Evolutionary conservation across 805 yeast genomes (phyloP).

Genomic region (Barnettozyma wickerhamii): DNA sequence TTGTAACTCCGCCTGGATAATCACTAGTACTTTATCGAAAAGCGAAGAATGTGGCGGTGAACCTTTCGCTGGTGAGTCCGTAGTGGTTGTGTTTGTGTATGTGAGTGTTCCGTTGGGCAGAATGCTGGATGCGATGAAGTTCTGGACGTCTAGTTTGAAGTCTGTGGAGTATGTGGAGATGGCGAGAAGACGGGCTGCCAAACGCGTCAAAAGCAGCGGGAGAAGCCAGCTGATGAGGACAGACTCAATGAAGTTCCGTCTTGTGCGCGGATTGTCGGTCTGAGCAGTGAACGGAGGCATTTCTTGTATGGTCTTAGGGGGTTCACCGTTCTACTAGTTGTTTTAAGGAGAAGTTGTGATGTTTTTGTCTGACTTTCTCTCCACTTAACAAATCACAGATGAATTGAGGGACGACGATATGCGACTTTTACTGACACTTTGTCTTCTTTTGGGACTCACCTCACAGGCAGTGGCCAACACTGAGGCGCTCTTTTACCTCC

Average conservation of each 20-base stretch:
- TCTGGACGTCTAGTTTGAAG: not conserved
- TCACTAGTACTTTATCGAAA: not conserved
- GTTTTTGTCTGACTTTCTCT: too few species aligned
- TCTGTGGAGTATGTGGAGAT: not conserved
- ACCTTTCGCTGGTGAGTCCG: not conserved
- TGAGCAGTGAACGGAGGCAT: not conserved
- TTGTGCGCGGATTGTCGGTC: slow-evolving; percentile 1
- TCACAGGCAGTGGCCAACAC: slow-evolving; percentile 14
- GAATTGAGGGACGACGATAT: too few species aligned
- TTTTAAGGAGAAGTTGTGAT: too few species aligned
- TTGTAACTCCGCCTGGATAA: not conserved
- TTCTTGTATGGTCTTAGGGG: too few species aligned
- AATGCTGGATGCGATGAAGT: not conserved
- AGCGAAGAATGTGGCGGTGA: not conserved
- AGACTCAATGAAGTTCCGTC: slow-evolving; percentile 3
- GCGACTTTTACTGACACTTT: too few species aligned
- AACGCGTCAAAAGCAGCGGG: not conserved
- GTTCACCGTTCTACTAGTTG: too few species aligned
- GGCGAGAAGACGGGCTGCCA: not conserved
- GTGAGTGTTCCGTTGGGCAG: not conserved
- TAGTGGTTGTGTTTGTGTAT: not conserved
- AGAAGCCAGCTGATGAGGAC: not conserved
- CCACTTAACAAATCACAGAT: too few species aligned
- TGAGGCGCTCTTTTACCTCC: slow-evolving; percentile 10
- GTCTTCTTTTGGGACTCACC: not conserved